Evolutionary conservation across 352 stramenopile species (phyloP).

Genomic region (Pythium coloratum): DNA sequence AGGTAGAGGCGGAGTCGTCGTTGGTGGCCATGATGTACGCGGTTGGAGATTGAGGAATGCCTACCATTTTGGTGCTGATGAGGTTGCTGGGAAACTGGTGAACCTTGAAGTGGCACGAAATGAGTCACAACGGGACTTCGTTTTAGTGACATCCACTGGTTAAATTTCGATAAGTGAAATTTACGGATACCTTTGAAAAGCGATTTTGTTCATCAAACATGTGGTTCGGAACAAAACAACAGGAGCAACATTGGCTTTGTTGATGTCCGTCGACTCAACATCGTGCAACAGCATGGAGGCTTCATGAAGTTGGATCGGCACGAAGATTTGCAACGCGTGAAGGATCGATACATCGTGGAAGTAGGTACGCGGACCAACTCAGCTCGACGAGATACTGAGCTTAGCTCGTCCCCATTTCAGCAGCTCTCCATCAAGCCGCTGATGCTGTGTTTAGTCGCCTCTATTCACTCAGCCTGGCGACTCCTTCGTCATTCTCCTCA

Average conservation of each 20-base stretch:
- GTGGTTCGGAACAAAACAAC: not conserved
- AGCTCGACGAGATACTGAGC: too few species aligned
- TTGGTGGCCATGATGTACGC: not conserved
- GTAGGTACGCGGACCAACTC: too few species aligned
- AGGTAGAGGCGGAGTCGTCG: not conserved
- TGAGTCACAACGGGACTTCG: constrained; percentile 11
- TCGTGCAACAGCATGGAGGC: not conserved
- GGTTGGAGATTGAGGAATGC: not conserved
- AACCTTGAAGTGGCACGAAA: constrained; percentile 11
- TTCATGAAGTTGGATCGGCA: too few species aligned
- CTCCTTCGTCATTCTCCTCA: constrained; percentile 1
- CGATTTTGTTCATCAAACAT: not conserved
- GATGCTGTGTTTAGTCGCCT: too few species aligned
- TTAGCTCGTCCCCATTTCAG: too few species aligned
- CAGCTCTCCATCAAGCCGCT: too few species aligned
- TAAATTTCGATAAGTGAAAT: not conserved
- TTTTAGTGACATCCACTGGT: not conserved
- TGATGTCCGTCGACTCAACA: not conserved
- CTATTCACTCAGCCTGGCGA: too few species aligned
- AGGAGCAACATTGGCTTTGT: not conserved
- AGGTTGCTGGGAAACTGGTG: too few species aligned
- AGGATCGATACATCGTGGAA: too few species aligned
- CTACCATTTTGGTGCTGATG: too few species aligned
- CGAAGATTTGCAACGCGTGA: too few species aligned
- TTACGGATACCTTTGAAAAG: not conserved